Percentiles rank a stretch among this genome's conserved stretches.
Evolutionary conservation across 768 basidiomycete genomes (phyloP).

Genomic region (Obba rivulosa): DNA sequence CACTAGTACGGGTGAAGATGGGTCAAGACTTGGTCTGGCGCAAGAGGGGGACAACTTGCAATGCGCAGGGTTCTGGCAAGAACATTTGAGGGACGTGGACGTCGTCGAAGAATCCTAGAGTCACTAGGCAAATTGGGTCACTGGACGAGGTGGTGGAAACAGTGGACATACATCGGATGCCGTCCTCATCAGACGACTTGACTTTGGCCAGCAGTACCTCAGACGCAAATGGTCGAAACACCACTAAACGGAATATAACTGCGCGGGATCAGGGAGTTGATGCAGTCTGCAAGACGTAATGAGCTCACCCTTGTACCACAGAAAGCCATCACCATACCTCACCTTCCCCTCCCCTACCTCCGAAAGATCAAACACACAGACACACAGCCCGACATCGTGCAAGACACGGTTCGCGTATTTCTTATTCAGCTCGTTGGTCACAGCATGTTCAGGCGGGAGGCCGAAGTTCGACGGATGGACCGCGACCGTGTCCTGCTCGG

Average conservation of each 20-base stretch:
- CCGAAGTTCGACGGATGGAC: slow-evolving; percentile 87
- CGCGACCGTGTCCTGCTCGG: slow-evolving; percentile 79
- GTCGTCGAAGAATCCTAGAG: slow-evolving; percentile 91
- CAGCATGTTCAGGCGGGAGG: slow-evolving; percentile 68
- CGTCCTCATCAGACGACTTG: slow-evolving; percentile 79
- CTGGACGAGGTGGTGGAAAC: neutral
- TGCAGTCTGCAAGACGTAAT: neutral
- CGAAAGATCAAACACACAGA: slow-evolving; percentile 84
- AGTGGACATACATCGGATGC: slow-evolving; percentile 65
- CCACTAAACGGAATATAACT: slow-evolving; percentile 87
- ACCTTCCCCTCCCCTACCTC: slow-evolving; percentile 90
- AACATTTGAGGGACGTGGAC: slow-evolving; percentile 78
- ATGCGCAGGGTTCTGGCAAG: slow-evolving; percentile 77
- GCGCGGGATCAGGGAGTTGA: neutral
- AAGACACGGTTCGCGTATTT: slow-evolving; percentile 93
- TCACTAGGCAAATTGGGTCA: slow-evolving; percentile 42
- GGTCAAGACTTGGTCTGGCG: neutral
- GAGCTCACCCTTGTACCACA: slow-evolving; percentile 86
- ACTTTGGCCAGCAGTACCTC: slow-evolving; percentile 91
- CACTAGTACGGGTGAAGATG: slow-evolving; percentile 35
- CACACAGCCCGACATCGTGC: slow-evolving; percentile 86
- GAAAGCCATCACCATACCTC: slow-evolving; percentile 87
- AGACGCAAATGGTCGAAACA: slow-evolving; percentile 86
- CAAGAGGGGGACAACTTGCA: slow-evolving; percentile 41
- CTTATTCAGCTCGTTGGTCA: slow-evolving; percentile 85